Percentiles rank a stretch among this genome's conserved stretches.
Conservation (phyloP, 108 stramenopile genomes). For the Fragilariopsis cylindrus region DNA sequence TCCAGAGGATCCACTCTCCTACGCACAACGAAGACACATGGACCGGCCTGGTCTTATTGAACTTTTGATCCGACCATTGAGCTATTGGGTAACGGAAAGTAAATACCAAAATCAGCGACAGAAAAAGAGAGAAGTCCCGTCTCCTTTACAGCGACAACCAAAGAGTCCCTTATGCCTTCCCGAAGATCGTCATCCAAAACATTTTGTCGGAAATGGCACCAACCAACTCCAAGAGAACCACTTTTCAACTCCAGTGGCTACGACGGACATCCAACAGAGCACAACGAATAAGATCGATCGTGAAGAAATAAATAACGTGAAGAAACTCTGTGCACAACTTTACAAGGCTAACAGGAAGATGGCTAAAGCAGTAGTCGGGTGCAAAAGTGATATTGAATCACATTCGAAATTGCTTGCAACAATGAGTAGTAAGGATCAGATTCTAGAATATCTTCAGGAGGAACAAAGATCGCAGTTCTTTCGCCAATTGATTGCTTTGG, state of each 20-base stretch:
- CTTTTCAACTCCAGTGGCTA: neutral
- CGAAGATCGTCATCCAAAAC: neutral
- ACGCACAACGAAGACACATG: constrained; percentile 25
- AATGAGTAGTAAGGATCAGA: constrained; percentile 4
- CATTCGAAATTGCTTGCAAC: neutral
- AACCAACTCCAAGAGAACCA: neutral
- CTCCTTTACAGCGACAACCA: neutral
- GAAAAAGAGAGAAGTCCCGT: neutral
- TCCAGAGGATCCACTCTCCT: constrained; percentile 38
- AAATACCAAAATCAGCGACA: neutral
- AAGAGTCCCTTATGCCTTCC: neutral
- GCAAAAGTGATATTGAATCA: constrained; percentile 16
- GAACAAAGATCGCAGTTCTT: constrained; percentile 20
- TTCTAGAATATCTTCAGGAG: constrained; percentile 16
- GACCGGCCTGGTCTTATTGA: constrained; percentile 38
- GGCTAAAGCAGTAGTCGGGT: constrained; percentile 15
- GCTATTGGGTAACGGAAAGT: constrained; percentile 24
- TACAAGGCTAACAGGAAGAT: constrained; percentile 27
- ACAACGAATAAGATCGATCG: constrained; percentile 9
- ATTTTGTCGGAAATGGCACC: neutral
- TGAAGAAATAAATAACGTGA: constrained; percentile 42
- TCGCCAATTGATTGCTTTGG: constrained; percentile 36
- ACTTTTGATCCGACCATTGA: constrained; percentile 36
- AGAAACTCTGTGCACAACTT: constrained; percentile 31
- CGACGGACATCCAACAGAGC: neutral